A percentile compares a stretch with the other conserved stretches of the same genome.
Conservation (phyloP, 768 basidiomycete species). For the Boletus speciosus region DNA sequence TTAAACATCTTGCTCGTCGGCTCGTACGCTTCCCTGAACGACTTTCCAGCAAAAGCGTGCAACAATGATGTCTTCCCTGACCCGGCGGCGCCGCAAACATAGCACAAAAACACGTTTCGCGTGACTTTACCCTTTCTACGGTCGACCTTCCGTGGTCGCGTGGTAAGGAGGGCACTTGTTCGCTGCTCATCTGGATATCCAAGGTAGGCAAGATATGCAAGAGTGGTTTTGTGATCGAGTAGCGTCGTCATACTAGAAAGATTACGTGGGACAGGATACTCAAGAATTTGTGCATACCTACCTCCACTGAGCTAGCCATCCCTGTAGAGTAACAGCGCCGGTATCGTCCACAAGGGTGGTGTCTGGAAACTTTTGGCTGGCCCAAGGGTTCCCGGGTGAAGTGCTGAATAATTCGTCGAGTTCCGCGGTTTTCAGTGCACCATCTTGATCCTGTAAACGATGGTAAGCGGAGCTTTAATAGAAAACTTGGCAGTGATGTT, state of each 20-base stretch:
- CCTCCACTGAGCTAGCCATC: slow-evolving; percentile 99
- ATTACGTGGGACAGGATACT: not conserved
- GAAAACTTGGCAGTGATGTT: not conserved
- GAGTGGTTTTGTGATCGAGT: slow-evolving; percentile 86
- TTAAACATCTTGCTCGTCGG: slow-evolving; percentile 88
- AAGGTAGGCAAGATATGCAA: slow-evolving; percentile 93
- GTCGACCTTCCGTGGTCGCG: slow-evolving; percentile 79
- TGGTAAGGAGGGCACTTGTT: slow-evolving; percentile 84
- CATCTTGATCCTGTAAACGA: slow-evolving; percentile 79
- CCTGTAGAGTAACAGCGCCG: slow-evolving; percentile 91
- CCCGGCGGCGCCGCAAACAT: slow-evolving; percentile 93
- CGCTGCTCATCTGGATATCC: slow-evolving; percentile 79
- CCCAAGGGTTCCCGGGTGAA: slow-evolving; percentile 97
- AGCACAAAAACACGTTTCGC: slow-evolving; percentile 89
- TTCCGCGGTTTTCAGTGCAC: slow-evolving; percentile 80
- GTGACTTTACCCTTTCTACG: slow-evolving; percentile 84
- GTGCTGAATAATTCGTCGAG: slow-evolving; percentile 89
- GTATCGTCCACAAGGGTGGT: slow-evolving; percentile 83
- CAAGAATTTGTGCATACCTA: slow-evolving; percentile 32
- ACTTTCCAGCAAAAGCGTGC: slow-evolving; percentile 81
- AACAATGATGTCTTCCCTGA: slow-evolving; percentile 91
- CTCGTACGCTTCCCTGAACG: slow-evolving; percentile 70
- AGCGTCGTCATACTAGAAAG: slow-evolving; percentile 87
- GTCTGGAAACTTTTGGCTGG: slow-evolving; percentile 85
- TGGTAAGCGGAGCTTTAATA: not conserved